These are phyloP conservation scores for Mrakia gelida DNA, from an alignment of 768 basidiomycete genomes.

Conservation along the genomic window DNA sequence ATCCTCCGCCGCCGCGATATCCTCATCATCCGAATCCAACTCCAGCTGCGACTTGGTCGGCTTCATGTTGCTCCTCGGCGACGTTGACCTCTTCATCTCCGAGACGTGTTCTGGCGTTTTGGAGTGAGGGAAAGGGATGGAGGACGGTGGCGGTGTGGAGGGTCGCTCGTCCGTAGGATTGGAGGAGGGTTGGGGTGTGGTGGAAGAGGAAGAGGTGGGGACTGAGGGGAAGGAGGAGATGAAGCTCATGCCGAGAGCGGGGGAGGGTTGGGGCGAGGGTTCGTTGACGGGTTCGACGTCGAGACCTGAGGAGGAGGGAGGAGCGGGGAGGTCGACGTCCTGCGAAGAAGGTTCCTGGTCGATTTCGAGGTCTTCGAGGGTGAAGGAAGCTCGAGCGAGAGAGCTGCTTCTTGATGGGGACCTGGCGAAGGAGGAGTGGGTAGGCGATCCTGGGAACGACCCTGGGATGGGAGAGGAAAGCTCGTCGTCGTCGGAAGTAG, in stretches of 20 bases:
- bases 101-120: neutral
- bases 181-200: neutral
- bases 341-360: too few relatives aligned
- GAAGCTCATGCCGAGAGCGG: neutral
- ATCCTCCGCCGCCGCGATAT: neutral
- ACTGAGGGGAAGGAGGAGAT: neutral
- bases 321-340: neutral
- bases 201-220: neutral
- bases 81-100: neutral
- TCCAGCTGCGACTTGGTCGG: neutral
- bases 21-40: neutral
- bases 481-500: neutral
- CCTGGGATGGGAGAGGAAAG: conserved; percentile 19
- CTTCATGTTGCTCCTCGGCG: neutral
- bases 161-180: too few relatives aligned
- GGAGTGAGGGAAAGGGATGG: neutral
- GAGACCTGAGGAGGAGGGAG: neutral
- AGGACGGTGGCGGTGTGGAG: neutral
- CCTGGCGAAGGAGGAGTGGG: conserved; percentile 10
- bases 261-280: neutral
- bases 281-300: neutral
- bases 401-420: neutral
- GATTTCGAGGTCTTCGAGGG: neutral
- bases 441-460: conserved; percentile 7
- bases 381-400: neutral